Evolutionary conservation across 106 monocot genomes (phyloP), one percentile per base, ranked within the genome.

Genomic region (Iris macrosiphon): DNA sequence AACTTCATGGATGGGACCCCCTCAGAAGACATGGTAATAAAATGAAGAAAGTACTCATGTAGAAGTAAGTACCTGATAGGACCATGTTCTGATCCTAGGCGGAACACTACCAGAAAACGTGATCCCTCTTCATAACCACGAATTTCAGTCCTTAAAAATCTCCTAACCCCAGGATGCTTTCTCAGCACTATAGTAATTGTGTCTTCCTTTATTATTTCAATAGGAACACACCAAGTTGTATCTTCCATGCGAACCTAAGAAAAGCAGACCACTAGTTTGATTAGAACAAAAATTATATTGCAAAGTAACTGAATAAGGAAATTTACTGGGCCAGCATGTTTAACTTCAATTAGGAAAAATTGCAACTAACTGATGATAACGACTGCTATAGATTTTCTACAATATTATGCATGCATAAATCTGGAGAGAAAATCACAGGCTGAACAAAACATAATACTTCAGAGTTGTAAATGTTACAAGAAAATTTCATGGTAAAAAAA

Each of bases 111-210:
- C 34, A 78, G 71, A 58, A 86, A 98, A 10, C 98, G 74, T 33
- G 98, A 98, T 56, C 98, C 91, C 53, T 98, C 98, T 24, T 98
- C 98, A 73, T 83, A 87, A 59, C 90, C 98, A 66, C 98, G 90
- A 51, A 98, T 44, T 64, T 98, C 87, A 68, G 83, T 66, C 69
- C 70, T 83, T 43, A 98, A 14, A 61, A 87, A 87, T 52, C 64
- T 78, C 50, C 75, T 66, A 55, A 47, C 73, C 63, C 82, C 91
- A 70, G 77, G 55, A 45, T 68, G 49, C 64, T 67, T 77, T 49
- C 63, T 80, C 68, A 98, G 32, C 59, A 78, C 68, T 31, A 98
- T 55, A 51, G 74, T 82, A 32, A 91, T 62, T 18, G 62, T 75
- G 33, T 98, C 91, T 51, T 98, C 98, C 39, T 80, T 86, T 37